Evolutionary conservation across 78 protist genomes (phyloP).

Genomic region (Emiliania huxleyi): DNA sequence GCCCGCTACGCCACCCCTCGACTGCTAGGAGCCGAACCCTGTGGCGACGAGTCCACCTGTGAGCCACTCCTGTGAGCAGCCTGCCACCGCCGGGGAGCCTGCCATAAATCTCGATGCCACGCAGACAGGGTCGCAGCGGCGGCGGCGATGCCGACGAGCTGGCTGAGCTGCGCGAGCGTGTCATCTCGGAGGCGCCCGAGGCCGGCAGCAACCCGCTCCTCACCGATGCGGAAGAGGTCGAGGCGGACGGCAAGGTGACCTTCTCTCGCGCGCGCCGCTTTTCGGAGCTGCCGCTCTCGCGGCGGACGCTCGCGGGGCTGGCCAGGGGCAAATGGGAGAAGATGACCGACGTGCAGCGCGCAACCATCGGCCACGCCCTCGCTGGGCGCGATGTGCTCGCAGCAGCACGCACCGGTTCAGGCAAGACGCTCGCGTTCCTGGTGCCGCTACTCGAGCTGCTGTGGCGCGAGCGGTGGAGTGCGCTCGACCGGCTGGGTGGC

Average conservation of each 20-base stretch:
- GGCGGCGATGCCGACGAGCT: neutral
- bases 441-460: constrained; percentile 86
- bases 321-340: constrained; percentile 24
- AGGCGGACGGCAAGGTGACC: neutral
- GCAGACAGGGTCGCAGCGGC: too few species aligned
- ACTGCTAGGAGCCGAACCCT: too few species aligned
- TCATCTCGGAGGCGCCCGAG: neutral
- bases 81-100: too few species aligned
- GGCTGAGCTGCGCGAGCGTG: neutral
- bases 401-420: constrained; percentile 95
- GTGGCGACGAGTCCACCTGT: too few species aligned
- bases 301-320: constrained; percentile 62
- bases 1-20: too few species aligned
- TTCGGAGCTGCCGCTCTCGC: constrained; percentile 42
- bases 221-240: neutral
- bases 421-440: constrained; percentile 93
- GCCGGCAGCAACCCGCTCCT: neutral
- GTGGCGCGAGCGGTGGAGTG: constrained; percentile 73
- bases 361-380: constrained; percentile 79
- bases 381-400: constrained; percentile 90
- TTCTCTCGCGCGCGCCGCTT: neutral
- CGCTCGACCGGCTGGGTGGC: constrained; percentile 90
- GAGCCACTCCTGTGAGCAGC: too few species aligned
- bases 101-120: too few species aligned
- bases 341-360: constrained; percentile 86